Conservation (phyloP, 2,329 filamentous ascomycete species). For the Colletotrichum camelliae region DNA sequence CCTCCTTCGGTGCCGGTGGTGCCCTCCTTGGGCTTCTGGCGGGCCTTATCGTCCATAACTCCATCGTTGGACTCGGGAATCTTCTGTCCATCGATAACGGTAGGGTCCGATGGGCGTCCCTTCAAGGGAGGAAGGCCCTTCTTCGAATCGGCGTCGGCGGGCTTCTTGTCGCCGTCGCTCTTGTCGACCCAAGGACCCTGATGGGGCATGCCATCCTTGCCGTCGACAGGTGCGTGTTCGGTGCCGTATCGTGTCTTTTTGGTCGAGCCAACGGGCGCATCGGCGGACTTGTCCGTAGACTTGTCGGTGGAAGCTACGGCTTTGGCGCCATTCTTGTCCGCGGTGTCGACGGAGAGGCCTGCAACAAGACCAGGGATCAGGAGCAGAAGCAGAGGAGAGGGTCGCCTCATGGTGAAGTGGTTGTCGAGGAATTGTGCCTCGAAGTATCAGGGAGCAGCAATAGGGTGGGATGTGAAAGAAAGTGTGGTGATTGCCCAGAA, state of each 20-base stretch:
- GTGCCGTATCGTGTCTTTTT: constrained; percentile 46
- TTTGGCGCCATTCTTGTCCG: constrained; percentile 26
- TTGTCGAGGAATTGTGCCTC: not conserved
- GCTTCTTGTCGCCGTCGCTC: constrained; percentile 36
- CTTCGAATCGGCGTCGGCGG: constrained; percentile 36
- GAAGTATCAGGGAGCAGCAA: not conserved
- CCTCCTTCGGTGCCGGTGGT: constrained; percentile 90
- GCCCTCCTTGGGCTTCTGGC: constrained; percentile 78
- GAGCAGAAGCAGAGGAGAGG: constrained; percentile 64
- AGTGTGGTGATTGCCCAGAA: not conserved
- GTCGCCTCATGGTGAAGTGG: constrained; percentile 58
- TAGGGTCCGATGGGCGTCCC: constrained; percentile 56
- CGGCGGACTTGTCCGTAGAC: constrained; percentile 23
- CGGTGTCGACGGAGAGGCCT: constrained; percentile 36
- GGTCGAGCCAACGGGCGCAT: constrained; percentile 28
- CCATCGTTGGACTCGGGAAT: constrained; percentile 74
- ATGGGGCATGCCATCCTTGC: constrained; percentile 92
- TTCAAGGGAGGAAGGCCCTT: constrained; percentile 50
- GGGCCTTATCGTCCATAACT: constrained; percentile 90
- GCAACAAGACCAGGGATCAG: constrained; percentile 61
- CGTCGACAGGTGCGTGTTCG: constrained; percentile 89
- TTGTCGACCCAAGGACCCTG: constrained; percentile 76
- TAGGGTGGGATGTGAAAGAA: not conserved
- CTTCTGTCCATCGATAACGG: constrained; percentile 62
- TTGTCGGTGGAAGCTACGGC: constrained; percentile 29